A percentile compares a stretch with the other conserved stretches of the same genome.
phyloP scores from a whole-genome alignment of 2,329 filamentous ascomycete genomes.

The Aureobasidium vineae region DNA sequence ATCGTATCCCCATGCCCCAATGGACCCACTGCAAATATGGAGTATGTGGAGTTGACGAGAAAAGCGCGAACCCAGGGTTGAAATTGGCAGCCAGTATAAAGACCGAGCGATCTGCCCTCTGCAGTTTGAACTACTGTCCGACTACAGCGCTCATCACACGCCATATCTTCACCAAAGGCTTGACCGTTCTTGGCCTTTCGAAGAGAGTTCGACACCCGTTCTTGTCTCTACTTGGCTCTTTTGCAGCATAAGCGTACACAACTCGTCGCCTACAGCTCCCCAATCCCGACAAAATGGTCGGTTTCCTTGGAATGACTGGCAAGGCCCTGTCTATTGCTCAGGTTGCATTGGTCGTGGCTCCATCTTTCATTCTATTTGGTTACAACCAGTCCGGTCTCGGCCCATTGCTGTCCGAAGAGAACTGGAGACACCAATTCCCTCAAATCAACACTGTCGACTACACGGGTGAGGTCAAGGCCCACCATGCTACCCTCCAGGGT shows the following conservation, averaged over 20 bases:
- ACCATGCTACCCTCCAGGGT: constrained; percentile 49
- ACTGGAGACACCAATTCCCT: constrained; percentile 49
- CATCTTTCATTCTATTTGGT: constrained; percentile 51
- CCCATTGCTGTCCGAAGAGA: constrained; percentile 45
- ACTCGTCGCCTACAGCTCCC: constrained; percentile 4
- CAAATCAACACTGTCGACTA: constrained; percentile 48
- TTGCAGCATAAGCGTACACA: constrained; percentile 8
- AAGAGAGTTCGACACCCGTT: constrained; percentile 16
- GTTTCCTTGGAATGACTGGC: constrained; percentile 30
- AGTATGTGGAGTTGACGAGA: constrained; percentile 25
- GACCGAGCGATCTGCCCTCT: constrained; percentile 22
- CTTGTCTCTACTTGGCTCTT: constrained; percentile 14
- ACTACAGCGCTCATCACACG: constrained; percentile 16
- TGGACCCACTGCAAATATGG: constrained; percentile 25
- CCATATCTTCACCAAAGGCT: constrained; percentile 6
- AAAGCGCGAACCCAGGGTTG: neutral
- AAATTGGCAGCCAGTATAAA: constrained; percentile 23
- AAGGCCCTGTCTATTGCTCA: constrained; percentile 33
- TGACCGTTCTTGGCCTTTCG: constrained; percentile 14
- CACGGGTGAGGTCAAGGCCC: constrained; percentile 43
- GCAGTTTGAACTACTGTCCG: constrained; percentile 14
- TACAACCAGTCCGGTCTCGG: constrained; percentile 55
- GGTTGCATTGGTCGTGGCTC: constrained; percentile 42
- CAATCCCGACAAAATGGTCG: constrained; percentile 1
- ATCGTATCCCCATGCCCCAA: constrained; percentile 18